phyloP scores from a whole-genome alignment of 2,329 filamentous ascomycete genomes.

The Lasiodiplodia citricola region DNA sequence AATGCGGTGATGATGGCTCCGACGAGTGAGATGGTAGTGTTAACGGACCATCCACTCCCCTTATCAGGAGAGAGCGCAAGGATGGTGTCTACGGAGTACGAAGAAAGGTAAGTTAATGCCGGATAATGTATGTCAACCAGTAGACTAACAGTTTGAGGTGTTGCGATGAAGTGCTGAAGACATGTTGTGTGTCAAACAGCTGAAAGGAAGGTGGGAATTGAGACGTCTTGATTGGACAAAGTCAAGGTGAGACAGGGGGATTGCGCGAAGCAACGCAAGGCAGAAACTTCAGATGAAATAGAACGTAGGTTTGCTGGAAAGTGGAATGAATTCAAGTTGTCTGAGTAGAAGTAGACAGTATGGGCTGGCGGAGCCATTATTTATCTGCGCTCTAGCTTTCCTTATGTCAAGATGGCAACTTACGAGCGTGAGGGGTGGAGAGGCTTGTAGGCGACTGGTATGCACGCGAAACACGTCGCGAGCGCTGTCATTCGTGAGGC shows the following conservation, averaged over 20 bases:
- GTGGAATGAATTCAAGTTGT: too few species aligned
- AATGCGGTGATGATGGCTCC: too few species aligned
- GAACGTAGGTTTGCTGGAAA: too few species aligned
- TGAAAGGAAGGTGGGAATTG: too few species aligned
- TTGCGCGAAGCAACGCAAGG: too few species aligned
- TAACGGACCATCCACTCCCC: neutral
- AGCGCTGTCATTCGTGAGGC: conserved; percentile 22
- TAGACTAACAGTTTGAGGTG: too few species aligned
- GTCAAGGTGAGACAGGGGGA: too few species aligned
- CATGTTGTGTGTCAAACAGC: too few species aligned
- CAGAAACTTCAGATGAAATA: too few species aligned
- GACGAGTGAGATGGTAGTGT: neutral
- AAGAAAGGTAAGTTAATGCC: neutral
- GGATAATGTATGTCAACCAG: too few species aligned
- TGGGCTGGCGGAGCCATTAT: conserved; percentile 22
- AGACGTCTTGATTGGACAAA: too few species aligned
- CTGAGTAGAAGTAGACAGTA: neutral
- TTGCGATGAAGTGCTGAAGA: too few species aligned
- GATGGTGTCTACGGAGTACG: neutral
- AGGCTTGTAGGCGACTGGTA: conserved; percentile 16
- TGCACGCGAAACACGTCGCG: conserved; percentile 20
- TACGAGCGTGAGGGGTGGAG: conserved; percentile 17
- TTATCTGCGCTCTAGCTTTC: conserved; percentile 11
- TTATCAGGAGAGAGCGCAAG: neutral
- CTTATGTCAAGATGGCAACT: conserved; percentile 6